A percentile compares a stretch with the other conserved stretches of the same genome.
phyloP scores from a whole-genome alignment of 202 grass and related monocot species.

The Digitaria exilis region DNA sequence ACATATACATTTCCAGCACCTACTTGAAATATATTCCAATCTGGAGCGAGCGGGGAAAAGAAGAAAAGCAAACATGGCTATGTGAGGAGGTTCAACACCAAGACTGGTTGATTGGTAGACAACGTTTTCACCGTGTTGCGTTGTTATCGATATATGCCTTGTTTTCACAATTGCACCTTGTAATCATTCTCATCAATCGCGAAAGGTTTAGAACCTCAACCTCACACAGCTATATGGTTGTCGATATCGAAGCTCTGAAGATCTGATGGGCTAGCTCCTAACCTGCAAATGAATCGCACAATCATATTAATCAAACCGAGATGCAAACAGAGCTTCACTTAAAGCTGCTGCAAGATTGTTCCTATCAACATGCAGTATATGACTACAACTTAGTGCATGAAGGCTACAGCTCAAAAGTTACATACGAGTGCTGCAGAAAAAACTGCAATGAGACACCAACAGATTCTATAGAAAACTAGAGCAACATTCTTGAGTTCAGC shows the following conservation, averaged over 20 bases:
- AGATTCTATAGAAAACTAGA: neutral
- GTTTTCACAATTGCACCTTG: no score
- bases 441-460: neutral
- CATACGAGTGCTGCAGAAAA: neutral
- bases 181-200: neutral
- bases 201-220: neutral
- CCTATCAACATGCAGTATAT: neutral
- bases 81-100: neutral
- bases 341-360: neutral
- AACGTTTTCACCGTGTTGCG: neutral
- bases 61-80: neutral
- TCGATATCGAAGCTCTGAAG: conserved; percentile 80
- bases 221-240: conserved; percentile 68
- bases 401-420: neutral
- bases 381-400: neutral
- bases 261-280: conserved; percentile 80
- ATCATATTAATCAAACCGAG: neutral
- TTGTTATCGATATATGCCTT: neutral
- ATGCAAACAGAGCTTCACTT: neutral
- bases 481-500: neutral
- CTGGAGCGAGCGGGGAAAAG: neutral
- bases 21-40: conserved; percentile 23
- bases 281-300: conserved; percentile 51
- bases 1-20: conserved; percentile 44
- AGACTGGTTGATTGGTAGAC: neutral